These are phyloP conservation scores for Diphasiastrum complanatum DNA, from an alignment of 83 land plant genomes.

Conservation along the genomic window DNA sequence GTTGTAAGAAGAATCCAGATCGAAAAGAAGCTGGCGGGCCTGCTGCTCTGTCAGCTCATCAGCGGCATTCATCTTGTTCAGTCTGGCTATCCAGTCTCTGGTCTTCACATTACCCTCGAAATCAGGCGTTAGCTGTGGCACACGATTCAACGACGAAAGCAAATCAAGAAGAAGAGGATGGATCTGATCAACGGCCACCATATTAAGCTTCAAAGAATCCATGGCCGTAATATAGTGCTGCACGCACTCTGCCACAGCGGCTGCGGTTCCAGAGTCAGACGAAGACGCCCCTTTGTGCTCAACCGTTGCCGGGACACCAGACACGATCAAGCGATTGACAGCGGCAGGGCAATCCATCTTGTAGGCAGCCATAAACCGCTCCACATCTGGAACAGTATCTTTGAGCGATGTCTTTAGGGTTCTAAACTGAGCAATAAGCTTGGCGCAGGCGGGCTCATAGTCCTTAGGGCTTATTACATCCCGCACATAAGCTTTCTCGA, in stretches of 20 bases:
- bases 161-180: slow-evolving; percentile 78
- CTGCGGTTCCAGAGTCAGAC: slow-evolving; percentile 49
- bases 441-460: slow-evolving; percentile 79
- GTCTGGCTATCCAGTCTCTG: slow-evolving; percentile 74
- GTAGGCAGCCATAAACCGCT: slow-evolving; percentile 82
- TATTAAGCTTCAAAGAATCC: slow-evolving; percentile 83
- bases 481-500: slow-evolving; percentile 88
- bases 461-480: slow-evolving; percentile 65
- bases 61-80: slow-evolving; percentile 84
- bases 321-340: slow-evolving; percentile 63
- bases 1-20: slow-evolving; percentile 85
- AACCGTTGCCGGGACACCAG: slow-evolving; percentile 92
- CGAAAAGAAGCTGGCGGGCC: slow-evolving; percentile 80
- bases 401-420: slow-evolving; percentile 63
- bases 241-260: slow-evolving; percentile 82
- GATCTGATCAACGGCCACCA: slow-evolving; percentile 75
- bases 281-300: slow-evolving; percentile 68
- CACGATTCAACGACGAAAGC: slow-evolving; percentile 40
- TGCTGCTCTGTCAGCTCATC: slow-evolving; percentile 91
- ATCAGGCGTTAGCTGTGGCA: slow-evolving; percentile 53
- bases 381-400: slow-evolving; percentile 71
- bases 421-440: slow-evolving; percentile 90
- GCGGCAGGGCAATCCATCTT: slow-evolving; percentile 91
- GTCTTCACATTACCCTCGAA: slow-evolving; percentile 77
- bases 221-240: slow-evolving; percentile 90